These are phyloP conservation scores for Paspalum notatum DNA, from an alignment of 176 grass and related monocot genomes.

Conservation along the genomic window DNA sequence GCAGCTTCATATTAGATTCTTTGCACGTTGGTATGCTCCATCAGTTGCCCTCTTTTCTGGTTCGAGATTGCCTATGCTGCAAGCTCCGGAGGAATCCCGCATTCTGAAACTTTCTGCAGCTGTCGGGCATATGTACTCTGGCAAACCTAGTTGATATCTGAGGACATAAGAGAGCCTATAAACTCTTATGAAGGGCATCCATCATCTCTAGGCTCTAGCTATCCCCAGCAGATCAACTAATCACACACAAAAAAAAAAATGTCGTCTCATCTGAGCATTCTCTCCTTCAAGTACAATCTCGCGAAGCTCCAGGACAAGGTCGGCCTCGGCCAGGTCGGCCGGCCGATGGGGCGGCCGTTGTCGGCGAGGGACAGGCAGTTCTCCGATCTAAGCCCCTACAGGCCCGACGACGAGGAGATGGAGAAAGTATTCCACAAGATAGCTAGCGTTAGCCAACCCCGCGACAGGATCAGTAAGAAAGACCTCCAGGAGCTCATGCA, in stretches of 20 bases:
- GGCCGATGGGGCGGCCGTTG: neutral
- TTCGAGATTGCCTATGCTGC: slow-evolving; percentile 9
- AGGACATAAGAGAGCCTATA: neutral
- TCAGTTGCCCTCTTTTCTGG: slow-evolving; percentile 48
- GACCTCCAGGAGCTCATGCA: slow-evolving; percentile 45
- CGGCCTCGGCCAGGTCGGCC: neutral
- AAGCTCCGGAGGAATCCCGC: slow-evolving; percentile 48
- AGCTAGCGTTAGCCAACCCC: slow-evolving; percentile 24
- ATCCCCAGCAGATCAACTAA: neutral
- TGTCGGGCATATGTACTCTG: slow-evolving; percentile 43
- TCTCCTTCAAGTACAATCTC: slow-evolving; percentile 75
- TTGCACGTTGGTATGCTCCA: slow-evolving; percentile 33
- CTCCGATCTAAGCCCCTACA: slow-evolving; percentile 57
- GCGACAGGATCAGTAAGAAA: slow-evolving; percentile 34
- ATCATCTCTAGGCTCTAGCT: neutral
- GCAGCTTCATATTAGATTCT: slow-evolving; percentile 47
- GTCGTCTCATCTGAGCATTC: slow-evolving; percentile 65
- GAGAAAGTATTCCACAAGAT: slow-evolving; percentile 62
- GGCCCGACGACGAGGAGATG: slow-evolving; percentile 66
- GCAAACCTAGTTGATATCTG: slow-evolving; percentile 8
- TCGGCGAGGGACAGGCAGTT: slow-evolving; percentile 46
- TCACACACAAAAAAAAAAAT: slow-evolving; percentile 30
- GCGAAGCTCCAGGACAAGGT: slow-evolving; percentile 46
- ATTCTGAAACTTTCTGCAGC: slow-evolving; percentile 53
- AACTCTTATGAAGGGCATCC: slow-evolving; percentile 4